Conservation (phyloP, 2,329 filamentous ascomycete species). For the Phialophora expanda region DNA sequence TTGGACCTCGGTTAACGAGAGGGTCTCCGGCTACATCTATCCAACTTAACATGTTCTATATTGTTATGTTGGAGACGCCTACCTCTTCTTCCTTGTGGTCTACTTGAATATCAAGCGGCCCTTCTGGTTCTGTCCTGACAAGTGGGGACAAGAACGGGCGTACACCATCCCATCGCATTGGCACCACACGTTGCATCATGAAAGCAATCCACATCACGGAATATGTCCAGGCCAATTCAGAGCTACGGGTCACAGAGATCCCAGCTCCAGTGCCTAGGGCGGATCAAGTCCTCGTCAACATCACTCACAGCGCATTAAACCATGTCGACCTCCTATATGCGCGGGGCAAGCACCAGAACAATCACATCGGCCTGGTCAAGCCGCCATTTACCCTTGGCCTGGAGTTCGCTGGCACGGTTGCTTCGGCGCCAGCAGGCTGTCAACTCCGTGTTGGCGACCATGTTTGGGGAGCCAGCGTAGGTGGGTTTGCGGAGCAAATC, state of each 20-base stretch:
- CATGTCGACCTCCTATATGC: constrained; percentile 67
- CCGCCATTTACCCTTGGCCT: constrained; percentile 65
- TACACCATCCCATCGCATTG: neutral
- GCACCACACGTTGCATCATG: constrained; percentile 43
- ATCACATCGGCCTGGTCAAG: constrained; percentile 56
- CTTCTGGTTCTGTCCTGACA: neutral
- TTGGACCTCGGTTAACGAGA: constrained; percentile 4
- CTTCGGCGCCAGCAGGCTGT: constrained; percentile 33
- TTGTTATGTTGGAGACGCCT: neutral
- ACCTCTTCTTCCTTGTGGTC: neutral
- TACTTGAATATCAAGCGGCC: neutral
- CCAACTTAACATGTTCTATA: neutral
- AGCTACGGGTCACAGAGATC: constrained; percentile 44
- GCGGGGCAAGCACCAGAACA: constrained; percentile 66
- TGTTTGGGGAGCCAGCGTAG: constrained; percentile 60
- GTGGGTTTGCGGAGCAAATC: constrained; percentile 61
- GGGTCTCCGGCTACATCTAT: neutral
- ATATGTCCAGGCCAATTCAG: constrained; percentile 44
- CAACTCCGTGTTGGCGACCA: constrained; percentile 54
- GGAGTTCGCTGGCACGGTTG: constrained; percentile 64
- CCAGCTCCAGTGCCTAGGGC: constrained; percentile 45
- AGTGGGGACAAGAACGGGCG: neutral
- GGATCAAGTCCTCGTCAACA: constrained; percentile 52
- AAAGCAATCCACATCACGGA: constrained; percentile 49
- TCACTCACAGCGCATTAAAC: constrained; percentile 63